These are phyloP conservation scores for Leavenworthia alabamica DNA, from an alignment of 345 rosid genomes.

Conservation along the genomic window DNA sequence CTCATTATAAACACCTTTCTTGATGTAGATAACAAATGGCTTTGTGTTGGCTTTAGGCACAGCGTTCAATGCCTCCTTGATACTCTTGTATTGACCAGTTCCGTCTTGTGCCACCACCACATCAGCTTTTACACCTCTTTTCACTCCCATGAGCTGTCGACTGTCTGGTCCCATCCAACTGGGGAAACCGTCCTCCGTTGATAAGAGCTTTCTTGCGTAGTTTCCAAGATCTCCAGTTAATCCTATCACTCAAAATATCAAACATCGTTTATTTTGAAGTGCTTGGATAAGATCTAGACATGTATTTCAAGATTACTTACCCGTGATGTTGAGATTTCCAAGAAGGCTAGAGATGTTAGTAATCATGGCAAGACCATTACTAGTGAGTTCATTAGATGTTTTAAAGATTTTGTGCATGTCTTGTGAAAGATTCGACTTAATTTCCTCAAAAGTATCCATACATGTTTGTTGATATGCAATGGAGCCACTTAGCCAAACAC, in stretches of 20 bases:
- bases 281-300: background rate
- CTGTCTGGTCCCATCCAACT: slow-evolving; percentile 34
- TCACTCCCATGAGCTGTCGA: slow-evolving; percentile 30
- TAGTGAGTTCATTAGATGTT: slow-evolving; percentile 43
- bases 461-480: slow-evolving; percentile 65
- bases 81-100: slow-evolving; percentile 51
- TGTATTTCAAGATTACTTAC: background rate
- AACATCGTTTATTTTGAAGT: slow-evolving; percentile 19
- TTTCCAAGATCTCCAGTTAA: slow-evolving; percentile 6
- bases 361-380: slow-evolving; percentile 68
- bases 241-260: slow-evolving; percentile 5
- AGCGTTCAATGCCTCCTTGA: slow-evolving; percentile 39
- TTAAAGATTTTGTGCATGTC: slow-evolving; percentile 43
- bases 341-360: slow-evolving; percentile 32
- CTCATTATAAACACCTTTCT: slow-evolving; percentile 63
- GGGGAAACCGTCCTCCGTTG: slow-evolving; percentile 30
- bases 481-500: slow-evolving; percentile 68
- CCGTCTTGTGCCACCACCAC: slow-evolving; percentile 61
- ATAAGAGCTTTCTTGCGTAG: slow-evolving; percentile 26
- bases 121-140: slow-evolving; percentile 33
- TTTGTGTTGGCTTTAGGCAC: slow-evolving; percentile 31
- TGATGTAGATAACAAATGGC: slow-evolving; percentile 56
- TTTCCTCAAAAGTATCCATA: slow-evolving; percentile 55
- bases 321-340: slow-evolving; percentile 21
- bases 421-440: slow-evolving; percentile 32